These are phyloP conservation scores for Schwanniomyces yamadae DNA, from an alignment of 805 yeast species.

Conservation along the genomic window DNA sequence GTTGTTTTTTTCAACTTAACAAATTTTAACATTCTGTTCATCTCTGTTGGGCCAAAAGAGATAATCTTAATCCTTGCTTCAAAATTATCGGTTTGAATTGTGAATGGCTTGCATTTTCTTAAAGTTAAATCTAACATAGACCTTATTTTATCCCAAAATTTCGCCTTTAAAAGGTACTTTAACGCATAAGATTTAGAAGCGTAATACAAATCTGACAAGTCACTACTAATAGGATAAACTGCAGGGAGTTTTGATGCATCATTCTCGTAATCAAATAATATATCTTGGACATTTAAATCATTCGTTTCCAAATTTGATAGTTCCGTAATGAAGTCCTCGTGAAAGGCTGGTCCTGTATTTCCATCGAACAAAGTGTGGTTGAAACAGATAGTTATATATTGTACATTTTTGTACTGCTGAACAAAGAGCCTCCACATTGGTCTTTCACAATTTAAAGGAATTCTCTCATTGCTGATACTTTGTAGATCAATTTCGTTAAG, in stretches of 20 bases:
- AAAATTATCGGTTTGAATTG: too few relatives aligned
- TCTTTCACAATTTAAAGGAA: conserved; percentile 8
- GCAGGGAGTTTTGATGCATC: background rate
- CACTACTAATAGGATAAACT: conserved; percentile 4
- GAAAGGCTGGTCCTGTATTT: conserved; percentile 27
- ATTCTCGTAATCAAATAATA: conserved; percentile 10
- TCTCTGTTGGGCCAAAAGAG: conserved; percentile 11
- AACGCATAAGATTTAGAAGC: conserved; percentile 4
- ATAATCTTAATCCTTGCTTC: too few relatives aligned
- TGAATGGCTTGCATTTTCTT: too few relatives aligned
- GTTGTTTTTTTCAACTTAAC: conserved; percentile 16
- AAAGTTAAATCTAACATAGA: conserved; percentile 13
- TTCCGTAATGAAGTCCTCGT: conserved; percentile 19
- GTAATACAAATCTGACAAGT: conserved; percentile 8
- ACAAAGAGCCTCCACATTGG: conserved; percentile 25
- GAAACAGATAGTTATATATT: conserved; percentile 21
- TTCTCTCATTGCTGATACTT: conserved; percentile 3
- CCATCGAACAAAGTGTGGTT: conserved; percentile 37
- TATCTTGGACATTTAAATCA: background rate
- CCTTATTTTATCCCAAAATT: conserved; percentile 1
- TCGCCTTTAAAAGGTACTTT: background rate
- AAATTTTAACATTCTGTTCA: conserved; percentile 8
- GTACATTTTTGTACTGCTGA: conserved; percentile 10
- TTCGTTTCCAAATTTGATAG: conserved; percentile 10
- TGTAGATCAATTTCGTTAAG: conserved; percentile 15